Conservation (phyloP, 148 eudicot genomes). For the Nyssa sinensis region DNA sequence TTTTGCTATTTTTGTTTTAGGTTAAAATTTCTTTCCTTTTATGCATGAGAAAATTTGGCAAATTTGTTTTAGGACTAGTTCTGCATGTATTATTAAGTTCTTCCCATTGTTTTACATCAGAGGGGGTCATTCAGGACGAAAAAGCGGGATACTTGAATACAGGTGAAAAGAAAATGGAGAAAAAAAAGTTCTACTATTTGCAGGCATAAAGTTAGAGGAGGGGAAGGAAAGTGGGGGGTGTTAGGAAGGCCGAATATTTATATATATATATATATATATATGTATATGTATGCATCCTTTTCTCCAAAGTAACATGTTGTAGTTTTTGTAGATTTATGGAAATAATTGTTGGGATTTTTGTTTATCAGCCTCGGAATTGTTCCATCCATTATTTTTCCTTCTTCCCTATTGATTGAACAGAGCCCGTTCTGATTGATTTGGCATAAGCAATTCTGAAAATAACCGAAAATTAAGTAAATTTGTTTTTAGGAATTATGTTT, state of each 20-base stretch:
- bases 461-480: too few species aligned
- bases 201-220: background rate
- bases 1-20: background rate
- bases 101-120: slow-evolving; percentile 10
- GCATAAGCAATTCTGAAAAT: too few species aligned
- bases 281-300: background rate
- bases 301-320: slow-evolving; percentile 6
- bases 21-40: background rate
- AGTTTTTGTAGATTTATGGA: slow-evolving; percentile 4
- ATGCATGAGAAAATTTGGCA: background rate
- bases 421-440: too few species aligned
- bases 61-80: slow-evolving; percentile 8
- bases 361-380: too few species aligned
- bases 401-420: too few species aligned
- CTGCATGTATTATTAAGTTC: slow-evolving; percentile 2
- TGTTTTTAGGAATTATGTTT: too few species aligned
- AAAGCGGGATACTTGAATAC: background rate
- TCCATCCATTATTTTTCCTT: background rate
- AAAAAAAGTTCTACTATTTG: slow-evolving; percentile 5
- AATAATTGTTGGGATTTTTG: background rate
- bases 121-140: slow-evolving; percentile 4
- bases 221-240: background rate
- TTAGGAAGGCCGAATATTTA: too few species aligned
- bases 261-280: slow-evolving; percentile 1
- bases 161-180: background rate